Evolutionary conservation across 306 rosid species (phyloP), one percentile per base, ranked within the genome.

Genomic region (Hippophae tibetana): DNA sequence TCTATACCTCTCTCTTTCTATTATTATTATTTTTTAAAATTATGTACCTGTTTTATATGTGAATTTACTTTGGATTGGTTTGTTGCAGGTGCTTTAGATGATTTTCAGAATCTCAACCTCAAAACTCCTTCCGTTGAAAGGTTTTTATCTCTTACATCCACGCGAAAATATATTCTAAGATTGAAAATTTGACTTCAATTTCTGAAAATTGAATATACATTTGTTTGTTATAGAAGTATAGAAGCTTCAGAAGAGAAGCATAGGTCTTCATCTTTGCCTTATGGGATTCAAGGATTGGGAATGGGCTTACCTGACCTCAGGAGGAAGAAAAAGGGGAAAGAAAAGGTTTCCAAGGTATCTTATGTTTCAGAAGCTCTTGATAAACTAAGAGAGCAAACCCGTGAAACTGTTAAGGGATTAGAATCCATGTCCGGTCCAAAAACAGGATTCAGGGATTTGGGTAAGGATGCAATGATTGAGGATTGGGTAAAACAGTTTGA

Each of bases 401-500:
- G 72, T 62, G 90, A 89, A 71, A 74, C 95, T 10, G 97, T 89
- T n/a, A 85, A 79, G 72, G 97, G 95, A 8, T 65, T 89, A 0
- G 95, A 85, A 61, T 81, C 61, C 5, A 68, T 77, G 52, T 12
- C 82, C 3, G 74, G 45, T 45, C 61, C 82, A n/a, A 73, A 72
- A 31, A 67, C 82, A 8, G 49, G 60, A 18, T 69, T 47, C 4
- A 90, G 72, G 69, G 89, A 84, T 69, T 67, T 82, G 7, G 79
- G 74, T 7, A 72, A 82, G 60, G 94, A 90, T 64, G 79, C 75
- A 6, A 42, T 75, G 78, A 74, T 92, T 80, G 98, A 92, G 18
- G 96, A 92, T 73, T 92, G 94, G 98, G 86, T 92, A 56, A 92
- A 92, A 81, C 96, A 92, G 68, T 92, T 92, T 68, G 95, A 83